Base-by-base conservation (phyloP, 352 stramenopile genomes). In the Phytophthora ramorum region DNA sequence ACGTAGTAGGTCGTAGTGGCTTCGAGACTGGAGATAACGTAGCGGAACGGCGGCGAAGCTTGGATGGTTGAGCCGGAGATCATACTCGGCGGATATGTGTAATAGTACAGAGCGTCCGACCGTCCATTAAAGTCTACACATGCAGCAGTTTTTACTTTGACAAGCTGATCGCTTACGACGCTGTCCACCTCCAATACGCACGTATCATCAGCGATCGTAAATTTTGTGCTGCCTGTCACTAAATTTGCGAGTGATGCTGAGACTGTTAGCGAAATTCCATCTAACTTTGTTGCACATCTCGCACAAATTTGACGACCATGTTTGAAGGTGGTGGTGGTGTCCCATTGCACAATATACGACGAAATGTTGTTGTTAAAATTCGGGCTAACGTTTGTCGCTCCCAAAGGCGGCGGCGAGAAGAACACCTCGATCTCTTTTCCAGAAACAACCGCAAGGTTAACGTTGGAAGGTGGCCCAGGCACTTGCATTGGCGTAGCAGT, bases 281-380 rank as follows among this genome's bases (percentile, higher is more conserved):
- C 76, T n/a, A 93, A 69, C 24, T 78, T 52, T 6, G 63, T 71
- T 0, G 74, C 83, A 41, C 86, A 95, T 1, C 35, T 57, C 0
- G 62, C 28, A 40, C 86, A 95, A 19, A 91, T 69, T 20, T 66
- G 60, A 0, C 81, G 73, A 0, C 82, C 84, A 44, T 93, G 86
- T 48, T 81, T 87, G 46, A 97, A 97, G 7, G 78, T 72, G 24
- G 71, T 63, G 1, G 55, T 62, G 16, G 82, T 74, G 55, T 97
- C 90, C 91, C 92, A 98, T 71, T 98, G 91, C 7, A 97, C 75
- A 48, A 94, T 85, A 63, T 97, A 98, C 1, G 83, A 79, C 35
- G 77, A 83, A 40, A 98, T 97, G 50, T 96, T 88, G 56, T 83
- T 91, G 71, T 94, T 92, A 49, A 88, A 86, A 38, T 82, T 81